Evolutionary conservation across 2,329 filamentous ascomycete species (phyloP).

Genomic region (Colletotrichum lentis): DNA sequence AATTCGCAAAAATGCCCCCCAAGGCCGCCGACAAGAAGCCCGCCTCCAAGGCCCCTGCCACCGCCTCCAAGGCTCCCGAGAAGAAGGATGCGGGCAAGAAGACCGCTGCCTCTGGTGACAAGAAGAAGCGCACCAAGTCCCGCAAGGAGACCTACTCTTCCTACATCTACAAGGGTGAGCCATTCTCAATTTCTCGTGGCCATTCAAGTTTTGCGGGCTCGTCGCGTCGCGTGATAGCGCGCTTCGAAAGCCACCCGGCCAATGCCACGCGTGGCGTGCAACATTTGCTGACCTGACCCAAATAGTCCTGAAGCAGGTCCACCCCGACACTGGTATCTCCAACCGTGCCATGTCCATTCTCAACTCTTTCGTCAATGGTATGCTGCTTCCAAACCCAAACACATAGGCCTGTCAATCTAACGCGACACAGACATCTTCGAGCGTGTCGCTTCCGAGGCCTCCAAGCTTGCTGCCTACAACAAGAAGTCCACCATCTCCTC

Average conservation of each 20-base stretch:
- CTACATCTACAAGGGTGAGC: slow-evolving; percentile 99
- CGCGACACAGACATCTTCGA: slow-evolving; percentile 86
- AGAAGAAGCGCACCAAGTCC: slow-evolving; percentile 99
- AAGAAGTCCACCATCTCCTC: slow-evolving; percentile 99
- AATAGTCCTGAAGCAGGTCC: slow-evolving; percentile 98
- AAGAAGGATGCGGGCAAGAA: slow-evolving; percentile 99
- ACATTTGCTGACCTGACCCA: slow-evolving; percentile 45
- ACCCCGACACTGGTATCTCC: slow-evolving; percentile 99
- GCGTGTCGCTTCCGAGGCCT: slow-evolving; percentile 97
- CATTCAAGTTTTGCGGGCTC: neutral
- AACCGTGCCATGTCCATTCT: slow-evolving; percentile 99
- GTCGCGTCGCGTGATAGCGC: neutral
- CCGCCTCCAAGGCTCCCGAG: slow-evolving; percentile 76
- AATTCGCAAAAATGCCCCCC: slow-evolving; percentile 81
- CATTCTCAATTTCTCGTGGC: neutral
- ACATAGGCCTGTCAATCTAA: slow-evolving; percentile 39
- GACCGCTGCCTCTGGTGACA: slow-evolving; percentile 93
- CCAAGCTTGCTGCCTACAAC: slow-evolving; percentile 99
- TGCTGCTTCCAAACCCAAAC: neutral
- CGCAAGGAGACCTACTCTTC: slow-evolving; percentile 99
- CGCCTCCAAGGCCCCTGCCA: slow-evolving; percentile 91
- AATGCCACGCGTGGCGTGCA: neutral
- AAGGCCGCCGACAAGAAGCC: slow-evolving; percentile 99
- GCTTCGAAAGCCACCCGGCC: too few species aligned
- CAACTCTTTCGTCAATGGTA: slow-evolving; percentile 99